A percentile compares a stretch with the other conserved stretches of the same genome.
phyloP scores from a whole-genome alignment of 768 basidiomycete genomes.

The Mycena sanguinolenta region DNA sequence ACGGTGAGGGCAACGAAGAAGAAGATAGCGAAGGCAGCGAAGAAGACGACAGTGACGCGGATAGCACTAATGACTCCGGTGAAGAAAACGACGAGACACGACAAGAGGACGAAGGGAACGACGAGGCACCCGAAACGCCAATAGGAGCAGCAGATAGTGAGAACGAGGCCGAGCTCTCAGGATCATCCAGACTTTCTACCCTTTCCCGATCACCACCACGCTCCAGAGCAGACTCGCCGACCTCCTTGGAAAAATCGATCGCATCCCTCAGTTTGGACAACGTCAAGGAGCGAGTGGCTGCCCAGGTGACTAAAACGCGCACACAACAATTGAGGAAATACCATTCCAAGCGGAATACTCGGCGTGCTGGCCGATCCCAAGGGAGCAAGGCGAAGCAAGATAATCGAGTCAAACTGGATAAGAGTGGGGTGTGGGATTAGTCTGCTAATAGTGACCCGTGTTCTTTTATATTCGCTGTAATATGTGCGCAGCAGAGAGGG shows the following conservation, averaged over 20 bases:
- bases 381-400: slow-evolving; percentile 92
- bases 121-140: slow-evolving; percentile 4
- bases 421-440: slow-evolving; percentile 72
- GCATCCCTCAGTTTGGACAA: slow-evolving; percentile 58
- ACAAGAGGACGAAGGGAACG: slow-evolving; percentile 14
- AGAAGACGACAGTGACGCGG: slow-evolving; percentile 51
- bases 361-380: slow-evolving; percentile 74
- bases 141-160: slow-evolving; percentile 38
- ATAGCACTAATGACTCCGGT: slow-evolving; percentile 48
- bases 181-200: slow-evolving; percentile 41
- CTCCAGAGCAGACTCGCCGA: slow-evolving; percentile 61
- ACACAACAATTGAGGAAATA: slow-evolving; percentile 79
- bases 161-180: slow-evolving; percentile 46
- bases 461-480: not conserved
- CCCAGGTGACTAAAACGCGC: slow-evolving; percentile 70
- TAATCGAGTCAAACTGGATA: slow-evolving; percentile 71
- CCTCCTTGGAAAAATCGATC: slow-evolving; percentile 54
- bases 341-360: slow-evolving; percentile 79
- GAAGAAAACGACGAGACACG: slow-evolving; percentile 32
- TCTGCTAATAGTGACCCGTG: not conserved
- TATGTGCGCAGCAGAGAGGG: too few species aligned
- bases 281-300: slow-evolving; percentile 71
- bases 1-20: slow-evolving; percentile 56
- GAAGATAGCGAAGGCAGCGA: slow-evolving; percentile 45
- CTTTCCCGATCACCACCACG: slow-evolving; percentile 67